A percentile compares a stretch with the other conserved stretches of the same genome.
These are phyloP conservation scores for Citrus trifoliata DNA, from an alignment of 345 rosid species.

Conservation along the genomic window DNA sequence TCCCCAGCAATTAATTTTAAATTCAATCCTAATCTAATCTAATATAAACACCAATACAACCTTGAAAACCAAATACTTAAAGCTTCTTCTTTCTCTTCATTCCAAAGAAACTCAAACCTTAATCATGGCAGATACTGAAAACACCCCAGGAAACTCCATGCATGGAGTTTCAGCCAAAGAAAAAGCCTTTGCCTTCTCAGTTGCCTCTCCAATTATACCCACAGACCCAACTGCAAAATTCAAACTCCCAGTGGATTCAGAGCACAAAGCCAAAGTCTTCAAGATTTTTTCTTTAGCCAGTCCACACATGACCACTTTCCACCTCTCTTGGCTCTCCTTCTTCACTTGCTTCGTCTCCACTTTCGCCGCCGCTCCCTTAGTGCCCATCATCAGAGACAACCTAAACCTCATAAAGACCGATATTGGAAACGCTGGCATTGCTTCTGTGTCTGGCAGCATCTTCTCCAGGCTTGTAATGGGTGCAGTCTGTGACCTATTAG, in stretches of 20 bases:
- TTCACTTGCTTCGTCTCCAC: slow-evolving; percentile 85
- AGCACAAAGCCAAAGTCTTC: slow-evolving; percentile 76
- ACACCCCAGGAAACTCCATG: slow-evolving; percentile 78
- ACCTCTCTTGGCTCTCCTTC: slow-evolving; percentile 90
- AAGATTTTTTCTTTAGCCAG: slow-evolving; percentile 64
- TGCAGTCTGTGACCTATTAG: slow-evolving; percentile 72
- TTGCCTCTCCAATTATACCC: slow-evolving; percentile 51
- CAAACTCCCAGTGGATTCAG: slow-evolving; percentile 68
- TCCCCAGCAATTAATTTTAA: not conserved
- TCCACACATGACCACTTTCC: slow-evolving; percentile 93
- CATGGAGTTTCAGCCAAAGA: slow-evolving; percentile 72
- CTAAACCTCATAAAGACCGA: slow-evolving; percentile 61
- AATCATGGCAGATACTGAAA: slow-evolving; percentile 42
- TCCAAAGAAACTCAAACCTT: not conserved
- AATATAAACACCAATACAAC: not conserved
- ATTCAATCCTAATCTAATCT: not conserved
- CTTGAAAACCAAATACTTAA: not conserved
- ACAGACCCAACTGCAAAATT: slow-evolving; percentile 63
- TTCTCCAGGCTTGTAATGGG: slow-evolving; percentile 93
- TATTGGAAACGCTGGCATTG: slow-evolving; percentile 80
- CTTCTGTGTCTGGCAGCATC: slow-evolving; percentile 87
- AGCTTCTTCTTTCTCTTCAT: not conserved
- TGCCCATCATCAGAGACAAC: slow-evolving; percentile 79
- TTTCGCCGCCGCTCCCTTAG: slow-evolving; percentile 86
- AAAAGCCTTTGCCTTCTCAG: slow-evolving; percentile 60